These are phyloP conservation scores for Perkinsus chesapeaki DNA, from an alignment of 169 alveolate genomes.

Conservation along the genomic window DNA sequence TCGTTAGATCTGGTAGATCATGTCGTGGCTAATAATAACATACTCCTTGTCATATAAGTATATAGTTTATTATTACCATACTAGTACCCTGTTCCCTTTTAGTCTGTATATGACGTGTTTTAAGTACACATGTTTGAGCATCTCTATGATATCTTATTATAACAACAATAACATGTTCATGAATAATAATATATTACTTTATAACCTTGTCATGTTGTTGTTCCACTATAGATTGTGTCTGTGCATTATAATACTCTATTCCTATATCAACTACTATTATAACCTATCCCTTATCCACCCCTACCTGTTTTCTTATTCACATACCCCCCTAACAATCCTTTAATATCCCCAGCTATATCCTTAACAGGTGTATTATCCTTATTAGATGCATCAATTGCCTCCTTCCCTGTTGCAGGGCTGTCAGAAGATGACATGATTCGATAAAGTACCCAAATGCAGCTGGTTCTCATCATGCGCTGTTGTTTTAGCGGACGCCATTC, in stretches of 20 bases:
- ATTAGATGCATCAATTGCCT: no score
- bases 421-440: no score
- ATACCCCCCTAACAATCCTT: neutral
- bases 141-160: neutral
- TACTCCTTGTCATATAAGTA: neutral
- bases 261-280: neutral
- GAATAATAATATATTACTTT: neutral
- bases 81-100: neutral
- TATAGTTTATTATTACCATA: neutral
- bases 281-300: neutral
- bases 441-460: neutral
- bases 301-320: neutral
- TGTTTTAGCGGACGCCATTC: neutral
- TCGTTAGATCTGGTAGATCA: neutral
- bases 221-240: neutral
- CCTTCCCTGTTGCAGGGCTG: no score
- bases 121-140: neutral
- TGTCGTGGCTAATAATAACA: neutral
- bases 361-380: no score
- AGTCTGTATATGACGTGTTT: neutral
- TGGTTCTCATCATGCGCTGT: neutral
- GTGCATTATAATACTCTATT: neutral
- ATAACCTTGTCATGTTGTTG: neutral
- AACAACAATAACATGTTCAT: neutral
- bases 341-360: no score